Evolutionary conservation across 768 basidiomycete species (phyloP).

Genomic region (Galerina sulciceps): DNA sequence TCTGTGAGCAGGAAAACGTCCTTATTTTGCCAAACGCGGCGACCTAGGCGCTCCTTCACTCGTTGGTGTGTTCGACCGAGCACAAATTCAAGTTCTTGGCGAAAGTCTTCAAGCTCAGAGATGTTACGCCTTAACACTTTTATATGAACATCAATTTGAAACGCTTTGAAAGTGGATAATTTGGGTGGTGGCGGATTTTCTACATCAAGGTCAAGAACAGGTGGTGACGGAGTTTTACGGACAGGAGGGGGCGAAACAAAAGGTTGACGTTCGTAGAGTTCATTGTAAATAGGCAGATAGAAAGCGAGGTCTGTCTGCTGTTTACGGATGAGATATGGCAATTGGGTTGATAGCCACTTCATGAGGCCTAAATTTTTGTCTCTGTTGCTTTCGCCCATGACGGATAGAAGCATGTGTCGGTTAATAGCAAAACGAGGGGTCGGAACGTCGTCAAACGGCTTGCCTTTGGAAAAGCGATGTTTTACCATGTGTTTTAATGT

Average conservation of each 20-base stretch:
- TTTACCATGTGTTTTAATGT: conserved; percentile 34
- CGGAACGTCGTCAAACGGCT: conserved; percentile 34
- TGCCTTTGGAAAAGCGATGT: conserved; percentile 11
- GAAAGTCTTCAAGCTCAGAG: conserved; percentile 49
- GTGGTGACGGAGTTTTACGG: not conserved
- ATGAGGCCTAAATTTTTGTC: conserved; percentile 62
- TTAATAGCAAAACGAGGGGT: conserved; percentile 62
- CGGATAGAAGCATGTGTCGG: conserved; percentile 57
- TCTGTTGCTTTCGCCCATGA: conserved; percentile 61
- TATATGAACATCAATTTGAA: conserved; percentile 63
- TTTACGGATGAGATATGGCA: conserved; percentile 46
- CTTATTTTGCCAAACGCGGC: conserved; percentile 71
- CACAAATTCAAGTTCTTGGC: conserved; percentile 41
- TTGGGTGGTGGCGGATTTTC: conserved; percentile 13
- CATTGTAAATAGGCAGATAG: conserved; percentile 1
- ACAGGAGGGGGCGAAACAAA: not conserved
- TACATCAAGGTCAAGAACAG: conserved; percentile 1
- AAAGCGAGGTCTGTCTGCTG: conserved; percentile 52
- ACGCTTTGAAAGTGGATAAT: conserved; percentile 38
- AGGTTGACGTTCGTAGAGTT: not conserved
- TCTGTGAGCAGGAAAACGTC: conserved; percentile 53
- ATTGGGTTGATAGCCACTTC: conserved; percentile 58
- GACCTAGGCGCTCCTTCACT: conserved; percentile 75
- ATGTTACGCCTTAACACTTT: conserved; percentile 59
- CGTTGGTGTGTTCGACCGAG: conserved; percentile 60